A percentile compares a stretch with the other conserved stretches of the same genome.
phyloP scores from a whole-genome alignment of 2,329 filamentous ascomycete species.

The Leptographium galeiforme region DNA sequence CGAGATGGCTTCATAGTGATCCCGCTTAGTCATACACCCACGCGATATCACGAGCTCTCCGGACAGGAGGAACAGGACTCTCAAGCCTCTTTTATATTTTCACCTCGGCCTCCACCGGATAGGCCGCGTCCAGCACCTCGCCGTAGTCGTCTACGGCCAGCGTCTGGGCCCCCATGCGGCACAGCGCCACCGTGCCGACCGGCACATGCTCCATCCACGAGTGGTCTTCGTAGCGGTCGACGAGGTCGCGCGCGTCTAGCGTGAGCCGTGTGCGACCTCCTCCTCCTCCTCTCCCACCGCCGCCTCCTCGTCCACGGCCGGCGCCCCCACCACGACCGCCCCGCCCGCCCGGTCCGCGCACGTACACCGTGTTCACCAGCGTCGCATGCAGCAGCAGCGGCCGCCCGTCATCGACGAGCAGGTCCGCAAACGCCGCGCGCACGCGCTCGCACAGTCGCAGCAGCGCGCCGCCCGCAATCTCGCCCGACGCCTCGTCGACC shows the following conservation, averaged over 20 bases:
- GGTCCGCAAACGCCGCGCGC: conserved; percentile 37
- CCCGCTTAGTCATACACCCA: too few species aligned
- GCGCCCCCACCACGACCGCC: conserved; percentile 11
- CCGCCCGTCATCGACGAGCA: conserved; percentile 45
- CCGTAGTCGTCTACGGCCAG: conserved; percentile 43
- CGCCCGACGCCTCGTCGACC: conserved; percentile 33
- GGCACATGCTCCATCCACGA: conserved; percentile 57
- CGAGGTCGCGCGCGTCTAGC: conserved; percentile 40
- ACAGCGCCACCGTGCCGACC: conserved; percentile 64
- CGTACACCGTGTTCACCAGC: conserved; percentile 74
- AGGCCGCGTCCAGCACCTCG: conserved; percentile 35
- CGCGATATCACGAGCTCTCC: too few species aligned
- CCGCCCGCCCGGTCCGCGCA: too few species aligned
- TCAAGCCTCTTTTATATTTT: conserved; percentile 13
- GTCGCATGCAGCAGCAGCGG: conserved; percentile 72
- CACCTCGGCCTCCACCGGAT: conserved; percentile 39
- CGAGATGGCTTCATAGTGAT: too few species aligned
- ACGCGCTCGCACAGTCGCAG: conserved; percentile 44
- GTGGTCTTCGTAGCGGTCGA: conserved; percentile 49
- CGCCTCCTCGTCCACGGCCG: conserved; percentile 12
- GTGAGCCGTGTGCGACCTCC: conserved; percentile 21
- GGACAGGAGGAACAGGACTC: too few species aligned
- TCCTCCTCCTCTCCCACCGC: conserved; percentile 8
- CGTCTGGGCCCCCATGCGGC: conserved; percentile 62
- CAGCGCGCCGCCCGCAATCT: conserved; percentile 40